Evolutionary conservation across 2,329 filamentous ascomycete species (phyloP), one percentile per base, ranked within the genome.

Genomic region (Penicillium sp.): DNA sequence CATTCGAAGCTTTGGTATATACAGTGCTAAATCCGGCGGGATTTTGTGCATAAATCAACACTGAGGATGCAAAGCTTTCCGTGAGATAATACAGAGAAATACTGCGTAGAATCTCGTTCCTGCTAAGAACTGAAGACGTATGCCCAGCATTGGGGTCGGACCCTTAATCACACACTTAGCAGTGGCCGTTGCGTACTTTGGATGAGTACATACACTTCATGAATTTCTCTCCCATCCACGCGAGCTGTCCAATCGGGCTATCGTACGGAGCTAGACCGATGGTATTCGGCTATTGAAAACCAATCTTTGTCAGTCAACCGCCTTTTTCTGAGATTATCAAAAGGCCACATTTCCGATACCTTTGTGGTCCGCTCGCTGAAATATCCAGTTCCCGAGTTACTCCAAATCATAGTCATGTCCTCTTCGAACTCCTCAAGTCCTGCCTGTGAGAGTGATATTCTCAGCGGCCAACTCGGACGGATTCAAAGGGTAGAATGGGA

Each of bases 151-250:
- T 51, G 35, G 55, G 56, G 43, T 58, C 52, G 26, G 52, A 58
- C 52, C 52, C 52, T 49, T 44, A 25, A 25, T 25, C 23, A 26
- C 14, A 26, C 37, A 33, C 35, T 22, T 54, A 18, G 37, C 18
- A 41, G 4, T n/a, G 11, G 11, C 18, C 41, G 41, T 3, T 25
- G 22, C 41, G 9, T 20, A 20, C 6, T 44, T 25, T 23, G n/a
- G 22, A 44, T 44, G 3, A n/a, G 20, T 20, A 18, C 51, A 52
- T 49, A 53, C 52, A 55, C 29, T 58, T 57, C 14, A 57, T 29
- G 25, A 54, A 58, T 40, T 58, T 58, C 48, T 58, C 56, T 15
- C 56, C 56, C 3, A 58, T 55, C 56, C 56, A 58, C 7, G 48
- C 44, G 22, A 58, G 49, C 29, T 55, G 52, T 23, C 56, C 56